Evolutionary conservation across 106 monocot genomes (phyloP).

Genomic region (Posidonia australis): DNA sequence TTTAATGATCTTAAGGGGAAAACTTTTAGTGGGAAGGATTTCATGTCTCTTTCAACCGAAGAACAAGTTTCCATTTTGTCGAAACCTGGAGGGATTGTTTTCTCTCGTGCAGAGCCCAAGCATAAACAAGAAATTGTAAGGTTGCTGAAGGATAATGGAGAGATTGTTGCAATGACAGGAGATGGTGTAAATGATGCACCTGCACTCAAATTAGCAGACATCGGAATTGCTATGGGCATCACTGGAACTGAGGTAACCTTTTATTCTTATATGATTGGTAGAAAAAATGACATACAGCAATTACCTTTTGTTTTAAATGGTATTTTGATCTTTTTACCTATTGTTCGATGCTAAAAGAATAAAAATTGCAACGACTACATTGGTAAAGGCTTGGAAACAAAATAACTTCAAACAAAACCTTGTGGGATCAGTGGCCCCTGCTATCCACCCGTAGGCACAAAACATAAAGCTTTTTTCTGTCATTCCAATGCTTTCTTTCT

Average conservation of each 20-base stretch:
- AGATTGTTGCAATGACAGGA: constrained; percentile 73
- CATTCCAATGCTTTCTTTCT: no score
- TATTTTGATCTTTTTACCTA: no score
- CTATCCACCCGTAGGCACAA: no score
- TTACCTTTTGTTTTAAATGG: no score
- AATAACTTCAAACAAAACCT: no score
- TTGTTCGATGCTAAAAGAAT: no score
- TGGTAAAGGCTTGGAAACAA: no score
- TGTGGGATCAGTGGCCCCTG: no score
- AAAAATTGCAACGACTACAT: no score
- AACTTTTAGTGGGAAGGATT: constrained; percentile 64
- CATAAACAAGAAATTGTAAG: constrained; percentile 71
- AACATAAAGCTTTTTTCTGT: no score
- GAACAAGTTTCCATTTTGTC: constrained; percentile 23
- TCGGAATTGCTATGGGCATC: constrained; percentile 68
- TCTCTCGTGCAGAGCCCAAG: constrained; percentile 53
- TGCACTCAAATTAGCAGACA: constrained; percentile 60
- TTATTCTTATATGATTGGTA: not conserved
- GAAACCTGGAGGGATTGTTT: constrained; percentile 31
- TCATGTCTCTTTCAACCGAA: constrained; percentile 26
- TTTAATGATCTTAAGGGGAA: constrained; percentile 14
- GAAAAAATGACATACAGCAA: no score
- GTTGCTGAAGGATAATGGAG: constrained; percentile 49
- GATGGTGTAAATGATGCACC: constrained; percentile 77
- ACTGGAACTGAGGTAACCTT: constrained; percentile 48